phyloP scores from a whole-genome alignment of 768 basidiomycete genomes.

The Cantharellus cinnabarinus region DNA sequence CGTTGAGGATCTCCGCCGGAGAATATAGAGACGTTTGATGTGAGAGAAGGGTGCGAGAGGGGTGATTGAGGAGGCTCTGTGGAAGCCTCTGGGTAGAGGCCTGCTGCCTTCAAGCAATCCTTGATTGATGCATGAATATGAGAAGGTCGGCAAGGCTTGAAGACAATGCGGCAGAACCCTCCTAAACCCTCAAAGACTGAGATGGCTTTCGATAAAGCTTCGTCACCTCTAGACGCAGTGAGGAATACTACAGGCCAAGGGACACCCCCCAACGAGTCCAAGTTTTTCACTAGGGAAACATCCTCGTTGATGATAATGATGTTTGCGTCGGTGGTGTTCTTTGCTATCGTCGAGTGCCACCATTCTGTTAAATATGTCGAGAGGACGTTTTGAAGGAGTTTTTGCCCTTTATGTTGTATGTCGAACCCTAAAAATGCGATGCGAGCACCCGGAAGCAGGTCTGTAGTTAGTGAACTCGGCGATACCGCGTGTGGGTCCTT shows the following conservation, averaged over 20 bases:
- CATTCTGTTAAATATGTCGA: constrained; percentile 45
- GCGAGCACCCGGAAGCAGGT: constrained; percentile 12
- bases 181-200: constrained; percentile 59
- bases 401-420: constrained; percentile 36
- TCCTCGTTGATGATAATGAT: constrained; percentile 74
- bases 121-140: background rate
- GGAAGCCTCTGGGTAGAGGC: background rate
- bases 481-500: constrained; percentile 5
- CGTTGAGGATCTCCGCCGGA: background rate
- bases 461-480: constrained; percentile 19
- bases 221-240: constrained; percentile 46
- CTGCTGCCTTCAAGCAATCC: background rate
- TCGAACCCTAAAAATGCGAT: constrained; percentile 60
- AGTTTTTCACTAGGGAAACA: constrained; percentile 30
- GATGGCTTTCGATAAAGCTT: constrained; percentile 38
- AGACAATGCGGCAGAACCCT: constrained; percentile 72
- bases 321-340: constrained; percentile 30
- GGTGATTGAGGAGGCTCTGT: background rate
- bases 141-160: constrained; percentile 76
- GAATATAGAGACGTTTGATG: background rate
- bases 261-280: constrained; percentile 36
- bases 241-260: constrained; percentile 55
- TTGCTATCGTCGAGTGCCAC: constrained; percentile 46
- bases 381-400: constrained; percentile 43
- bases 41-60: background rate